A percentile compares a stretch with the other conserved stretches of the same genome.
Conservation (phyloP, 371 early-diverging fungal genomes). For the Mortierella sp. region DNA sequence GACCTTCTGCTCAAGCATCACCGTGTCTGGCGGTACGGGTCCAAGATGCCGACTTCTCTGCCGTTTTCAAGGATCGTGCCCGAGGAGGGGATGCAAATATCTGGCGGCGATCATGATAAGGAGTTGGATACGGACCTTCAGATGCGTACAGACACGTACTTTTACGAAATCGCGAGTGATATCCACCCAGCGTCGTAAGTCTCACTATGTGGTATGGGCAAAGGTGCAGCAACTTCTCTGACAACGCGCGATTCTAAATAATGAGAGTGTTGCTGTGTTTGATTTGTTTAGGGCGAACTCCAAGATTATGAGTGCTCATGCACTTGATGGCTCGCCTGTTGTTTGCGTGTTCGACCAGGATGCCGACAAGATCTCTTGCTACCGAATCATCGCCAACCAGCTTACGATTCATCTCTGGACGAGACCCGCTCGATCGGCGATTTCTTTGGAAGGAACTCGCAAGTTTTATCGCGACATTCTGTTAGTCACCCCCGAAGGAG, state of each 20-base stretch:
- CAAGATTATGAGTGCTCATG: constrained; percentile 23
- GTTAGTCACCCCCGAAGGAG: constrained; percentile 34
- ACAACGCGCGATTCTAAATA: not conserved
- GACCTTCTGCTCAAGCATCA: constrained; percentile 41
- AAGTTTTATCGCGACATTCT: constrained; percentile 57
- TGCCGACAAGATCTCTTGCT: constrained; percentile 27
- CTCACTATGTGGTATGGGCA: not conserved
- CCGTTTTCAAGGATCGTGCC: constrained; percentile 22
- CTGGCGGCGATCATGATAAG: constrained; percentile 10
- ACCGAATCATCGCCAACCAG: constrained; percentile 30
- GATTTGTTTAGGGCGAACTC: constrained; percentile 26
- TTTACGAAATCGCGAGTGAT: constrained; percentile 58
- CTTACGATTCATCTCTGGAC: constrained; percentile 40
- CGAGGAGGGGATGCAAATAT: constrained; percentile 17
- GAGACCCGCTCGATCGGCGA: constrained; percentile 57
- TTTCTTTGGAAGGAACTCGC: constrained; percentile 63
- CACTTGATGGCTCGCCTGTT: constrained; percentile 36
- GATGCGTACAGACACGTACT: constrained; percentile 48
- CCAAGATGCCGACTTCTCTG: constrained; percentile 22
- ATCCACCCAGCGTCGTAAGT: constrained; percentile 45
- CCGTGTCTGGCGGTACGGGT: constrained; percentile 55
- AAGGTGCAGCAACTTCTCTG: not conserved
- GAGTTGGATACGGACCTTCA: constrained; percentile 28
- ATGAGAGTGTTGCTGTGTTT: not conserved
- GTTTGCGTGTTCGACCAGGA: constrained; percentile 60